Conservation (phyloP, 1,139 yeast genomes). For the Yamadazyma triangularis region DNA sequence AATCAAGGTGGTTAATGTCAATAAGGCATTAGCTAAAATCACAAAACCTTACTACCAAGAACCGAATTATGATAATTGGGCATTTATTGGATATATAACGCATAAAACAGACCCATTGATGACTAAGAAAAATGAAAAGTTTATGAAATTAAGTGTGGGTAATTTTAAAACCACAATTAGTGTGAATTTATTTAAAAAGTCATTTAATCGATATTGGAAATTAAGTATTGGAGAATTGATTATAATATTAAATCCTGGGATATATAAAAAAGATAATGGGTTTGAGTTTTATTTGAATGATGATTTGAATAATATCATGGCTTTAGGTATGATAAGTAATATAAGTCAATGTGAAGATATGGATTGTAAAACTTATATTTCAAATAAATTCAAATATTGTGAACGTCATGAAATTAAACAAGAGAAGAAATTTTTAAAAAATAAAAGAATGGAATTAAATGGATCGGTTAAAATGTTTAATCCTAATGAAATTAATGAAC, state of each 20-base stretch:
- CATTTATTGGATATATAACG: conserved; percentile 63
- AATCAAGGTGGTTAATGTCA: conserved; percentile 41
- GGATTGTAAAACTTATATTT: conserved; percentile 37
- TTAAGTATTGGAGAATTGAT: conserved; percentile 69
- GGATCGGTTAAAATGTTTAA: conserved; percentile 49
- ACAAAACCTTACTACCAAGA: conserved; percentile 63
- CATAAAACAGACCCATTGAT: conserved; percentile 50
- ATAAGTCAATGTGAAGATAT: conserved; percentile 58
- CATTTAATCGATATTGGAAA: conserved; percentile 70
- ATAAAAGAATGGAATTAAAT: conserved; percentile 68
- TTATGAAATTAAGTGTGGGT: conserved; percentile 59
- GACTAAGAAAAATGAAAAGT: conserved; percentile 38
- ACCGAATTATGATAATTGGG: conserved; percentile 74
- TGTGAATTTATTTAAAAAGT: conserved; percentile 61
- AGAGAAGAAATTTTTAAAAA: conserved; percentile 13
- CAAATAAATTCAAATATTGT: conserved; percentile 10
- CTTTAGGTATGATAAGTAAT: conserved; percentile 69
- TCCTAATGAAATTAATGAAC: conserved; percentile 16
- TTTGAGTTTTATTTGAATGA: conserved; percentile 60
- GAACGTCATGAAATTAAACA: conserved; percentile 12
- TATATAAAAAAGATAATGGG: conserved; percentile 35
- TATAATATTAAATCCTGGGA: conserved; percentile 69
- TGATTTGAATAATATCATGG: conserved; percentile 51
- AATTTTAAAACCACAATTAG: conserved; percentile 58
- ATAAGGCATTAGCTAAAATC: conserved; percentile 49